Base-by-base conservation (phyloP, 1,284 basidiomycete species). In the Fomes fomentarius region DNA sequence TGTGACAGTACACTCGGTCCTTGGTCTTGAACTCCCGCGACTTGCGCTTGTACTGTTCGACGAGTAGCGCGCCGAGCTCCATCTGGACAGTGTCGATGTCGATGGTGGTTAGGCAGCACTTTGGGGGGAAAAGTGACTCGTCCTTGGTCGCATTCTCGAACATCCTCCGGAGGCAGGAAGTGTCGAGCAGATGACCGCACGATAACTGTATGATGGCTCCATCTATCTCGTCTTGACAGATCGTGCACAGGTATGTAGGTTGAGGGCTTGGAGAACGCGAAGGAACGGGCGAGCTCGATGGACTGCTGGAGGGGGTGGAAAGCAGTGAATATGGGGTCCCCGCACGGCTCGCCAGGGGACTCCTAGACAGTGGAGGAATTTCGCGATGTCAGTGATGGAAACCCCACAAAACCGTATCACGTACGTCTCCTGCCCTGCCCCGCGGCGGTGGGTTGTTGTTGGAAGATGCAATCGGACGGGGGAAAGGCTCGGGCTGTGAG, bases 141-240 rank as follows among this genome's bases (percentile, higher is more conserved):
- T 64, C 62, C 14, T 31, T 37, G 6, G 46, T 47, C 10, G 64
- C 61, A 39, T 46, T 53, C n/a, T 48, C 38, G 41, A 64, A 64
- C 56, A 66, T 59, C 26, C 12, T 14, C n/a, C 57, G 38, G 17
- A 64, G 46, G 38, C 64, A 66, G 14, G 26, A 17, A 8, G 33
- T 21, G 44, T 66, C 61, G 47, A 53, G 53, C 37, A 44, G 15
- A 43, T 66, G 64, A 17, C 63, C 61, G 41, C 64, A 66, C 1
- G 40, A 15, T 5, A 50, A 14, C 14, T 15, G 21, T 9, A 63
- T 30, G 10, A 45, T 41, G 12, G 33, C n/a, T 4, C 43, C 51
- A 17, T 37, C 38, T n/a, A 63, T 53, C 14, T 41, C 24, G 19
- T 61, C 61, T 1, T 53, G 38, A 35, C 64, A 66, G 7, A 58